Percentiles rank a stretch among this genome's conserved stretches.
Evolutionary conservation across 164 flowering plant species (phyloP).

Genomic region (Stephania japonica): DNA sequence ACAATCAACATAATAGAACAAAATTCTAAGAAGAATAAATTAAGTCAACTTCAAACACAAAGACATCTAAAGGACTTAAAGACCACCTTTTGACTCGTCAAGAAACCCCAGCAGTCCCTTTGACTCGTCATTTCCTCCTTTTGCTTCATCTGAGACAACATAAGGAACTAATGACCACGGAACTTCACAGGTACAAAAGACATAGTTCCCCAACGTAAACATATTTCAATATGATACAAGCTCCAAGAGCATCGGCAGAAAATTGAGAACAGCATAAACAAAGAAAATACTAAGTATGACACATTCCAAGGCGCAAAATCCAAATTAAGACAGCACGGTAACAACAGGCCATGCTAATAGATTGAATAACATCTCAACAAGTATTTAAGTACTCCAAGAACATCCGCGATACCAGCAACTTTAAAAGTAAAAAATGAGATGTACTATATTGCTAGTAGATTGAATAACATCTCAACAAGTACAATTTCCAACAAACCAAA

Average conservation of each 20-base stretch:
- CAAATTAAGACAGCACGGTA: not conserved
- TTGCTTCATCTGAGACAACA: conserved; percentile 27
- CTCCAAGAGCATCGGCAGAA: not conserved
- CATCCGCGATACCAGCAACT: not conserved
- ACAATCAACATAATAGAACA: not conserved
- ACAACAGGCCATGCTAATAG: not conserved
- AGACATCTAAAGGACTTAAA: not conserved
- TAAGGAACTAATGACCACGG: conserved; percentile 2
- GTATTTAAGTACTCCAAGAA: not conserved
- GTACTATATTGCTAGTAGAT: not conserved
- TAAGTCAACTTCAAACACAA: not conserved
- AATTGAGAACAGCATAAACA: not conserved
- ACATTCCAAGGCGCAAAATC: not conserved
- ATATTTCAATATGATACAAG: not conserved
- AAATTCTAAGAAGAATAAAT: not conserved
- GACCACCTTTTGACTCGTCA: conserved; percentile 66
- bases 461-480: not conserved
- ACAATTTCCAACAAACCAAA: not conserved
- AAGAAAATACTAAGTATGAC: not conserved
- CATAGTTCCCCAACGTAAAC: not conserved
- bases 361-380: too few relatives aligned
- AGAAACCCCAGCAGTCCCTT: conserved; percentile 35
- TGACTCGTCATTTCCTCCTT: conserved; percentile 44
- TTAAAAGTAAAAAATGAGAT: not conserved
- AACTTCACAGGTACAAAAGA: not conserved